Evolutionary conservation across 129 eudicot genomes (phyloP).

Genomic region (carrot (Daucus carota)): DH1_v3.0 NC_030386.2:5019001-5019500

Average conservation of each 20-base stretch:
- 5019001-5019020: conserved; percentile 74
- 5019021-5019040: conserved; percentile 72
- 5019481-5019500: not conserved
- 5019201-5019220: conserved; percentile 95
- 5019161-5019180: conserved; percentile 23
- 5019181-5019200: conserved; percentile 87
- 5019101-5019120: not conserved
- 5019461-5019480: not conserved
- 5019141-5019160: not conserved
- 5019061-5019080: conserved; percentile 61
- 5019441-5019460: not conserved
- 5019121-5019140: not conserved
- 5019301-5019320: conserved; percentile 89
- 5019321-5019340: conserved; percentile 1
- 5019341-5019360: not conserved
- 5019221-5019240: conserved; percentile 89
- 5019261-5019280: conserved; percentile 81
- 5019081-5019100: not conserved
- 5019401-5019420: not conserved
- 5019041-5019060: conserved; percentile 82
- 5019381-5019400: not conserved
- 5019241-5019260: conserved; percentile 84
- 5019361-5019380: not conserved
- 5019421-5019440: not conserved
- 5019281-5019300: conserved; percentile 73